Conservation (phyloP, 495 filamentous ascomycete genomes). For the Trichoderma gamsii region DNA sequence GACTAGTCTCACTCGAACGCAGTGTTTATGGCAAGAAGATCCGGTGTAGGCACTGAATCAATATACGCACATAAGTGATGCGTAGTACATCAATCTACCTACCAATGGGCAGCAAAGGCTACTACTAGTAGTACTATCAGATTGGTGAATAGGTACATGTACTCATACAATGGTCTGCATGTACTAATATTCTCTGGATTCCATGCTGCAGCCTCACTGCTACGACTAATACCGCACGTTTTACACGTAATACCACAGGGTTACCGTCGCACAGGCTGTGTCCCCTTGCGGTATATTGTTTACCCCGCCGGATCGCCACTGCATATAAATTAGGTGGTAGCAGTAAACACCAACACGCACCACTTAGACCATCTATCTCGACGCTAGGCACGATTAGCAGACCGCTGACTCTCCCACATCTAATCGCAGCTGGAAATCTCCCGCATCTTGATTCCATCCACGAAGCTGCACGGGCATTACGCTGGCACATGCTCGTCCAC, state of each 20-base stretch:
- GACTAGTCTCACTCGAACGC: too few species aligned
- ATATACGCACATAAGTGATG: too few species aligned
- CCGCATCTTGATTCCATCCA: neutral
- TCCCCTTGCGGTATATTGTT: conserved; percentile 3
- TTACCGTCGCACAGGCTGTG: neutral
- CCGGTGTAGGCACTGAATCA: too few species aligned
- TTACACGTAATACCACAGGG: neutral
- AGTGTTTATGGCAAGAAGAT: too few species aligned
- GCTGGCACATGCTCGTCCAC: neutral
- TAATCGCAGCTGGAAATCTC: neutral
- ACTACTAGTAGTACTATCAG: too few species aligned
- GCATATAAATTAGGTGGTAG: neutral
- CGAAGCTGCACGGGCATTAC: neutral
- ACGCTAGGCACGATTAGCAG: neutral
- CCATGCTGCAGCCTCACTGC: too few species aligned
- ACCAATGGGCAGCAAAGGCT: too few species aligned
- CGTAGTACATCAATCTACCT: too few species aligned
- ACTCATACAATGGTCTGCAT: neutral
- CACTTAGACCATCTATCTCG: neutral
- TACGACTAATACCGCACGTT: neutral
- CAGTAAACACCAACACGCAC: neutral
- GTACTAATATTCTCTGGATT: neutral
- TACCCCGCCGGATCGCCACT: conserved; percentile 4
- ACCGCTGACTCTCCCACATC: neutral
- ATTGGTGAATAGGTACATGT: neutral